Percentiles rank a stretch among this genome's conserved stretches.
Conservation (phyloP, 345 rosid genomes). For the Fremontodendron californicum region DNA sequence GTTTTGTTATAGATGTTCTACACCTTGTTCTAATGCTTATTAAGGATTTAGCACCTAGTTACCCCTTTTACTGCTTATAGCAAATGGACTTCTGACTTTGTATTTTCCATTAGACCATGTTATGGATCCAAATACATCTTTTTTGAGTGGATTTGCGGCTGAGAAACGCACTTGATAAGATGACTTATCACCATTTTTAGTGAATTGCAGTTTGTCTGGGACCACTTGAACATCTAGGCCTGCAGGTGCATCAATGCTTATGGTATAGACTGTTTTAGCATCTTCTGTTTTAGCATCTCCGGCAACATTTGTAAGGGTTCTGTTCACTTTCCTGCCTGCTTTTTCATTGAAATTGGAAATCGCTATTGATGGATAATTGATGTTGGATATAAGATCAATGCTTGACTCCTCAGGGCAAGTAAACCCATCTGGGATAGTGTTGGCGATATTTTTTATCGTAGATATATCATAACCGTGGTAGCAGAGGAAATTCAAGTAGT, state of each 20-base stretch:
- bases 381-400: constrained; percentile 43
- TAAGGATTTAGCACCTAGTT: background rate
- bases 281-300: constrained; percentile 44
- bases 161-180: constrained; percentile 46
- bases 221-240: constrained; percentile 35
- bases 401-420: constrained; percentile 51
- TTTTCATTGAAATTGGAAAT: constrained; percentile 39
- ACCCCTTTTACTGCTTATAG: constrained; percentile 28
- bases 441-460: constrained; percentile 40
- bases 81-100: constrained; percentile 57
- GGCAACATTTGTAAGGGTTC: constrained; percentile 64
- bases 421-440: constrained; percentile 37
- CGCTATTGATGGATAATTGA: constrained; percentile 78
- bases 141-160: constrained; percentile 13
- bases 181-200: constrained; percentile 38
- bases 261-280: constrained; percentile 36
- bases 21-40: background rate
- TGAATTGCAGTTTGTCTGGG: constrained; percentile 49
- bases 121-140: constrained; percentile 60
- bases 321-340: constrained; percentile 33
- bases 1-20: background rate
- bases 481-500: constrained; percentile 74
- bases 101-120: constrained; percentile 55
- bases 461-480: constrained; percentile 45
- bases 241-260: constrained; percentile 28